Conservation (phyloP, 345 rosid genomes). For the Rhizophora mangle region DNA sequence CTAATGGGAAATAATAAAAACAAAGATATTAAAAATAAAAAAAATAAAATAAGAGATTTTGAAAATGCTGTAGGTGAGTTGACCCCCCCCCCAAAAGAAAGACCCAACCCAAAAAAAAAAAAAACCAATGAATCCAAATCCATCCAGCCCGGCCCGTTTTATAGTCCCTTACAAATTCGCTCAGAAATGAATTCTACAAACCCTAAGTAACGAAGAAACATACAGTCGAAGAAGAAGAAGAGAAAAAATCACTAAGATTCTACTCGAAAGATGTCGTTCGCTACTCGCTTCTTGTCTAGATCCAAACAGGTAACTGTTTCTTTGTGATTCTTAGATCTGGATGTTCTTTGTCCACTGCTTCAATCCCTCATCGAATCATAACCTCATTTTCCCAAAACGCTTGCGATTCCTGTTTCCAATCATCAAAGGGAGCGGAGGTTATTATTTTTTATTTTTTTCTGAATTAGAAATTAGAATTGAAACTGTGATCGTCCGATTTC, state of each 20-base stretch:
- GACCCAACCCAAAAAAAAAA: no score
- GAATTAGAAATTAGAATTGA: not conserved
- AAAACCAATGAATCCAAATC: no score
- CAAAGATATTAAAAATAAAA: no score
- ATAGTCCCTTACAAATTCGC: no score
- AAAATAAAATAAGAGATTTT: no score
- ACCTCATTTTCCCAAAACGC: not conserved
- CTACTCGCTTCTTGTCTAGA: slow-evolving; percentile 68
- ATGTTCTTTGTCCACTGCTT: not conserved
- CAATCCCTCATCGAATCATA: not conserved
- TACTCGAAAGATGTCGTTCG: slow-evolving; percentile 53
- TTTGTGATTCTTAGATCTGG: not conserved
- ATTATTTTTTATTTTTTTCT: not conserved
- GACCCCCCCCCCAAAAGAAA: no score
- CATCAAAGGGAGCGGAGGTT: not conserved
- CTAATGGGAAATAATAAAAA: no score
- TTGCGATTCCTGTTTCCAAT: not conserved
- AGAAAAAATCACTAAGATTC: not conserved
- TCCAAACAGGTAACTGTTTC: slow-evolving; percentile 61
- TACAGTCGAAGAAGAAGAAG: not conserved
- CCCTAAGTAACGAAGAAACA: not conserved
- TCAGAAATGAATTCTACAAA: not conserved
- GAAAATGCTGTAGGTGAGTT: no score
- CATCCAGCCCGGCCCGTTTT: no score
- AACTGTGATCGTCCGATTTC: not conserved